Base-by-base conservation (phyloP, 2,329 filamentous ascomycete species). In the Ceratocystis papillata region DNA sequence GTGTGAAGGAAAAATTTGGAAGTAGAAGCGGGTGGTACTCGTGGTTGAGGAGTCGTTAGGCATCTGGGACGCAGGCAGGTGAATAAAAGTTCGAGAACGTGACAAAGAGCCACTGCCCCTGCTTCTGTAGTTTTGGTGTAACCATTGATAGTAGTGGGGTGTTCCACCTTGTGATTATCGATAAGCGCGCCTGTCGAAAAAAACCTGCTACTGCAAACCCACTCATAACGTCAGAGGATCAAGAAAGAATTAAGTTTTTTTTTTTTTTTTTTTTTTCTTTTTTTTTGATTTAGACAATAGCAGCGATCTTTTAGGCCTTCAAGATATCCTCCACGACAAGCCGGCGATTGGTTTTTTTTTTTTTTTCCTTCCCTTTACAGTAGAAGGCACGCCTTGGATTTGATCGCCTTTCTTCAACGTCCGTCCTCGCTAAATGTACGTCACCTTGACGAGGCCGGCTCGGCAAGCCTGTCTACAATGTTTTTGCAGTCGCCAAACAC, bases 161-260 rank as follows among this genome's bases (percentile, higher is more conserved):
- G 46, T n/a, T 22, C 46, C 17, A n/a, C 46, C n/a, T 17, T 48
- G 46, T n/a, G 17, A 48, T 50, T 67, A 71, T 44, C 75, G 73
- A 69, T 75, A 67, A 65, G 28, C 33, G 44, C 57, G 59, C 57
- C 46, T 67, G 37, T 2, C 37, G 25, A 57, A 63, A 67, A 25
- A 64, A 61, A 22, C 37, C 33, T 50, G 7, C 60, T 55, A 33
- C 46, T 45, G 30, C 10, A 12, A 60, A 62, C 66, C 66, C 62
- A 67, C 62, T 60, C 25, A 59, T 20, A 41, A 65, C 66, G 25
- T 53, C 53, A 65, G 30, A 64, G 30, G 28, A 46, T 55, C 57
- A 50, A 45, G 53, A 66, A 65, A 61, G n/a, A n/a, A 22, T n/a
- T 10, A 20, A 20, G 2, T 48, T 48, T 48, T 22, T 48, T 48